A percentile compares a stretch with the other conserved stretches of the same genome.
Conservation (phyloP, 164 flowering plant species). For the Vitis labrusca region DNA sequence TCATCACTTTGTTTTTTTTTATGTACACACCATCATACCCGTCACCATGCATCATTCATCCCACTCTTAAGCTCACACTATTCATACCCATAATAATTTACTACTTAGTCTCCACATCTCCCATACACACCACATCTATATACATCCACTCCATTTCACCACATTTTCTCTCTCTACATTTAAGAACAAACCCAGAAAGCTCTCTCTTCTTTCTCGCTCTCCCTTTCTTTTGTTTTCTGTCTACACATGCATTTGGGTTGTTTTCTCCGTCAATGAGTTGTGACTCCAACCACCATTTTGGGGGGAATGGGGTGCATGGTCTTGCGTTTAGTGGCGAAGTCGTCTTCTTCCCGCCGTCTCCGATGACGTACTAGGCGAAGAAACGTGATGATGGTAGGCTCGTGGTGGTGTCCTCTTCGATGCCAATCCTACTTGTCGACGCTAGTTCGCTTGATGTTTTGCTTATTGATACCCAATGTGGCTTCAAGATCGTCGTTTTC, state of each 20-base stretch:
- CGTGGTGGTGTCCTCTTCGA: slow-evolving; percentile 45
- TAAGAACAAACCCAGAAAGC: slow-evolving; percentile 2
- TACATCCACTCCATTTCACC: too few relatives aligned
- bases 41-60: too few relatives aligned
- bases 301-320: slow-evolving; percentile 71
- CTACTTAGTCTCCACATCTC: too few relatives aligned
- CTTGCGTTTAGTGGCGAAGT: slow-evolving; percentile 70
- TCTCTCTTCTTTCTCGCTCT: background rate
- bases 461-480: slow-evolving; percentile 61
- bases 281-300: slow-evolving; percentile 7
- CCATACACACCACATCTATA: too few relatives aligned
- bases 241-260: slow-evolving; percentile 25
- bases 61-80: too few relatives aligned
- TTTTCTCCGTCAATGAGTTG: slow-evolving; percentile 39
- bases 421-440: slow-evolving; percentile 42
- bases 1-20: too few relatives aligned
- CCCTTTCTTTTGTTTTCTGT: too few relatives aligned
- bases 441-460: slow-evolving; percentile 66
- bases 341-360: slow-evolving; percentile 89
- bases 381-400: slow-evolving; percentile 53
- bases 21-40: too few relatives aligned
- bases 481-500: slow-evolving; percentile 84
- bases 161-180: background rate
- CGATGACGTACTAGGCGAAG: slow-evolving; percentile 67
- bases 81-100: too few relatives aligned